Evolutionary conservation across 225 moss, liverwort and hornwort genomes (phyloP).

Genomic region (Sphagnum contortum): DNA sequence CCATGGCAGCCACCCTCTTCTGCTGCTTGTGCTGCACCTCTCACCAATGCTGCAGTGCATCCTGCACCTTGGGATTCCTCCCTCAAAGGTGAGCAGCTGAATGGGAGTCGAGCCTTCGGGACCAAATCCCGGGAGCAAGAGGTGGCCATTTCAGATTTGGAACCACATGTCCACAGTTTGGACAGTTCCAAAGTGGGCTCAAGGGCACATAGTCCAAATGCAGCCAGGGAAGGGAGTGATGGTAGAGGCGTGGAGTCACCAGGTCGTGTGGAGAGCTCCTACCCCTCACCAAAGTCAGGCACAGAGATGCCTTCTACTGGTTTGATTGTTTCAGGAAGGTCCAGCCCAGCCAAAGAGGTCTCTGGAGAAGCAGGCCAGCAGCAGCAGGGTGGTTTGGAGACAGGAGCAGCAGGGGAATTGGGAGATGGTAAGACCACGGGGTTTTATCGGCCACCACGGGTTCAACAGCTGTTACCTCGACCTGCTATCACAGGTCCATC

Average conservation of each 20-base stretch:
- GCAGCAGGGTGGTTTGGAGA: conserved; percentile 18
- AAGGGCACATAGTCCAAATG: conserved; percentile 30
- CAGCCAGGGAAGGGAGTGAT: conserved; percentile 23
- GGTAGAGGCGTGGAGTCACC: conserved; percentile 32
- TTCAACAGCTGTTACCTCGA: conserved; percentile 35
- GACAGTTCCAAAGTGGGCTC: conserved; percentile 25
- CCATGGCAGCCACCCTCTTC: conserved; percentile 57
- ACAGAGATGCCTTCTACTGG: conserved; percentile 24
- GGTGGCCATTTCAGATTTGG: conserved; percentile 26
- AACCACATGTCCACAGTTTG: conserved; percentile 31
- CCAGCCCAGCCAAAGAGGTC: conserved; percentile 16
- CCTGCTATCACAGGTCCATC: conserved; percentile 12
- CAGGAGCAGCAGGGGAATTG: conserved; percentile 17
- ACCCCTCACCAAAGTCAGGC: conserved; percentile 19
- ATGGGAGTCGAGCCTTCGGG: no score
- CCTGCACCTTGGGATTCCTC: conserved; percentile 32
- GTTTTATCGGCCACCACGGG: conserved; percentile 24
- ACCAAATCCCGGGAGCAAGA: conserved; percentile 16
- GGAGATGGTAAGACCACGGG: conserved; percentile 38
- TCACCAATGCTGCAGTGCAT: conserved; percentile 31
- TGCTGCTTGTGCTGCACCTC: conserved; percentile 29
- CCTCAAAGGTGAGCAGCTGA: conserved; percentile 36
- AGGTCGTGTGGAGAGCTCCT: conserved; percentile 29
- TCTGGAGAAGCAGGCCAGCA: conserved; percentile 17
- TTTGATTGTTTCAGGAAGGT: conserved; percentile 24